Base-by-base conservation (phyloP, 768 basidiomycete genomes). In the Collybia mongolica region DNA sequence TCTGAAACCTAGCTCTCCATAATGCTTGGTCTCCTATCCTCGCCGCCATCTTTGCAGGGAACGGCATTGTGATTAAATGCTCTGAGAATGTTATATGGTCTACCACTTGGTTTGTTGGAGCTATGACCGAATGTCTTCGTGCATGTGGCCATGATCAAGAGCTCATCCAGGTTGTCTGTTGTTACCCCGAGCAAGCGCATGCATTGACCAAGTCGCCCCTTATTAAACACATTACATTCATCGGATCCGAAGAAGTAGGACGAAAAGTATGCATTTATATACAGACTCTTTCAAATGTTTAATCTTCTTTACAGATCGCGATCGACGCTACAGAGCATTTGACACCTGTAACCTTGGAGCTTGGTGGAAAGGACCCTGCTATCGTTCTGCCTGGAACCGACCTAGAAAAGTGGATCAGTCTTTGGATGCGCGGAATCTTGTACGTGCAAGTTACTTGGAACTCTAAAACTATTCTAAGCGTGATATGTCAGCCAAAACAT, bases 221-320 rank as follows among this genome's bases (percentile, higher is more conserved):
- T 22, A 87, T 99, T 54, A 90, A 88, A 60, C 97, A 99, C 60
- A 95, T 98, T 54, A 97, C 93, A 1, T 96, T 96, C 64, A 93
- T 95, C 63, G 88, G 92, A 20, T 92, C 89, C 4, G 88, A 90
- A 59, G 71, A 72, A 43, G 80, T 91, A 41, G 91, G 91, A 24
- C 83, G 86, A 41, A 82, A 84, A 74, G 88, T 87, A 36, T 48
- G 69, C 68, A 19, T 4, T n/a, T 35, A 19, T 5, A 2, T 36
- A n/a, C 15, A 17, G 15, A 17, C 23, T 22, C 22, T 39, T 4
- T 47, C n/a, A 5, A 17, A 38, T 38, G n/a, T 17, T 18, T 26
- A 2, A 38, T 20, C 12, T 26, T 3, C 20, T 38, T 38, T 26
- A 8, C 61, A 93, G 84, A 82, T 98, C 53, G 93, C 93, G 0